Conservation (phyloP, 106 monocot species). For the Dendrobium nobile region DNA sequence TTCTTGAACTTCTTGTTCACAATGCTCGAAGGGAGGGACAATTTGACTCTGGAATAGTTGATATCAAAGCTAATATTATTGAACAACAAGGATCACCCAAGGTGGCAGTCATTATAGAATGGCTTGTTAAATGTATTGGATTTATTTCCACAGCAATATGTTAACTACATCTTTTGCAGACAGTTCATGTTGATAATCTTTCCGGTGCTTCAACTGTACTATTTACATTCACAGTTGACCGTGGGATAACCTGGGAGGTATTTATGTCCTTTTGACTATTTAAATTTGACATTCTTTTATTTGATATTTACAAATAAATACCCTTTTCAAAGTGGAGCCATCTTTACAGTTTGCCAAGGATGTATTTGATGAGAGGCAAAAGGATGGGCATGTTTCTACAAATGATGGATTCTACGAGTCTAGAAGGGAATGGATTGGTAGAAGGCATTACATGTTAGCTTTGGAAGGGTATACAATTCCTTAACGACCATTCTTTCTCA, state of each 20-base stretch:
- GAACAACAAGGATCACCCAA: slow-evolving; percentile 70
- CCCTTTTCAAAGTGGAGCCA: background rate
- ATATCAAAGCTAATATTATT: slow-evolving; percentile 75
- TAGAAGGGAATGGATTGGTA: slow-evolving; percentile 94
- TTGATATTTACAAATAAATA: background rate
- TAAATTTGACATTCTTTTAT: background rate
- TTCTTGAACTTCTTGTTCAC: slow-evolving; percentile 70
- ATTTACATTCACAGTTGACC: slow-evolving; percentile 74
- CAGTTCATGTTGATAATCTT: slow-evolving; percentile 76
- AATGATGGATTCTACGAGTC: slow-evolving; percentile 97
- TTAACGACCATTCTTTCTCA: background rate
- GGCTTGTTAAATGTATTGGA: background rate
- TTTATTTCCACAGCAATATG: slow-evolving; percentile 6
- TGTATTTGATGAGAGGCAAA: slow-evolving; percentile 68
- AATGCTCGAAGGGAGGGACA: slow-evolving; percentile 93
- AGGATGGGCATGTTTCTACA: slow-evolving; percentile 21
- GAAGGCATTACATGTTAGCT: slow-evolving; percentile 79
- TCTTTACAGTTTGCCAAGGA: slow-evolving; percentile 57
- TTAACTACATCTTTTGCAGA: slow-evolving; percentile 37
- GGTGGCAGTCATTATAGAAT: slow-evolving; percentile 23
- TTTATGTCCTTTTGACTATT: background rate
- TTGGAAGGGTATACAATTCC: slow-evolving; percentile 61
- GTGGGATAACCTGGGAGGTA: slow-evolving; percentile 95
- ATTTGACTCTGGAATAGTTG: slow-evolving; percentile 94
- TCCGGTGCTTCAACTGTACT: slow-evolving; percentile 88